These are phyloP conservation scores for Phylloporus sp. DNA, from an alignment of 768 basidiomycete genomes.

Conservation along the genomic window DNA sequence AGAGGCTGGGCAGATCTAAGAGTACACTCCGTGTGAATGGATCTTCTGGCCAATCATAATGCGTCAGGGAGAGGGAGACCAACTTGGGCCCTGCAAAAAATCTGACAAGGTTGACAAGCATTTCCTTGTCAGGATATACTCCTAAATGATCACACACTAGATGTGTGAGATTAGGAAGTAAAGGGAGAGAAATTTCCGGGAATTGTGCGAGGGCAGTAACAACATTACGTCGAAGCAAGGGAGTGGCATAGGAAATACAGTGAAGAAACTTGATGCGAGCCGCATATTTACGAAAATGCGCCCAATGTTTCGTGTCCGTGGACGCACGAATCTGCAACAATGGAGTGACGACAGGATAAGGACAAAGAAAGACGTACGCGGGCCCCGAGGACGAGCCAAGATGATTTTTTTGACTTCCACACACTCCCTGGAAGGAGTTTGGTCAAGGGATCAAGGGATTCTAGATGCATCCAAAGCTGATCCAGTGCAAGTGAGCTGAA, in stretches of 20 bases:
- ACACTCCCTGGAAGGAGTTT: conserved; percentile 9
- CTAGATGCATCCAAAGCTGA: conserved; percentile 17
- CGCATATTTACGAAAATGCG: conserved; percentile 14
- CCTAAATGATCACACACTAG: too few relatives aligned
- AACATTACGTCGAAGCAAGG: conserved; percentile 2
- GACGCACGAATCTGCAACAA: conserved; percentile 4
- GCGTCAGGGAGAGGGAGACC: neutral
- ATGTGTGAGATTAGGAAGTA: conserved; percentile 15
- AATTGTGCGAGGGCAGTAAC: conserved; percentile 4
- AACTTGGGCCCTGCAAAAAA: neutral
- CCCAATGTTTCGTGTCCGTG: conserved; percentile 12
- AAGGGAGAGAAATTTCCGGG: conserved; percentile 7
- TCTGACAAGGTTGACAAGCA: neutral
- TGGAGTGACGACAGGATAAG: neutral
- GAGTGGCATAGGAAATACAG: neutral
- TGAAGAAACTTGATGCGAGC: conserved; percentile 10
- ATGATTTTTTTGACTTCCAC: conserved; percentile 9
- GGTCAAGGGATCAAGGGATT: conserved; percentile 15
- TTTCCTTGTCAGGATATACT: conserved; percentile 1
- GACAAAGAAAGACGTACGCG: conserved; percentile 2
- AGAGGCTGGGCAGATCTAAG: neutral
- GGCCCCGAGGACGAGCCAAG: neutral
- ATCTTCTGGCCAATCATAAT: neutral
- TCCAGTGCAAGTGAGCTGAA: conserved; percentile 19
- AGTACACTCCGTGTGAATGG: neutral